Evolutionary conservation across 2,329 filamentous ascomycete genomes (phyloP), one percentile per base, ranked within the genome.

Genomic region (Seiridium cupressi): DNA sequence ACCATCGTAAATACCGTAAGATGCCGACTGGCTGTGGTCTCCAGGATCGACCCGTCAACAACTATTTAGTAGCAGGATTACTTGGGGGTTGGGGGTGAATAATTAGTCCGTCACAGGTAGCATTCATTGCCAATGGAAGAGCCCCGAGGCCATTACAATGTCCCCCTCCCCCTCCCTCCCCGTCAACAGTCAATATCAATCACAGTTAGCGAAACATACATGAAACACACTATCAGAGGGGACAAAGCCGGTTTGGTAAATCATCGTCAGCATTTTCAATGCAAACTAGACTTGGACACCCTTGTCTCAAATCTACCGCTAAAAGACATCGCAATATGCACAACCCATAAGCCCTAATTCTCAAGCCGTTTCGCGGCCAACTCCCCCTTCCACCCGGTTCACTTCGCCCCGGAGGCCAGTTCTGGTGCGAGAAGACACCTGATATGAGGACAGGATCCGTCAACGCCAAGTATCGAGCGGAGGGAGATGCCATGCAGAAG

Each of bases 401-500:
- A 18, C 42, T 49, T 51, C 40, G 10, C 32, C 44, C 47, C 11
- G 32, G 35, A 44, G 35, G 47, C 56, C 56, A 51, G 31, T 18
- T 38, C 55, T 44, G 26, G 31, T 40, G 31, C 31, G 26, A 35
- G 32, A 35, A 57, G 13, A 44, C 42, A 10, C 26, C 11, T 46
- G n/a, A 26, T 7, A 44, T n/a, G 26, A 32, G 11, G 31, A 35
- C 31, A 36, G 56, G 31, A 42, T 57, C 35, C 44, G 31, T 58
- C 46, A 44, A 49, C 26, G 46, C 26, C 55, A 44, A 58, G 55
- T 51, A 44, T 49, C 55, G 46, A 34, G 18, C 18, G 18, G 18
- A 26, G 2, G 49, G 36, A 49, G 54, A 44, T 54, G 57, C 49
- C 57, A 59, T 53, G 57, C 48, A 59, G 49, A 54, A 59, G 53